A percentile compares a stretch with the other conserved stretches of the same genome.
Conservation (phyloP, 495 filamentous ascomycete genomes). For the Talaromyces thailandensis region DNA sequence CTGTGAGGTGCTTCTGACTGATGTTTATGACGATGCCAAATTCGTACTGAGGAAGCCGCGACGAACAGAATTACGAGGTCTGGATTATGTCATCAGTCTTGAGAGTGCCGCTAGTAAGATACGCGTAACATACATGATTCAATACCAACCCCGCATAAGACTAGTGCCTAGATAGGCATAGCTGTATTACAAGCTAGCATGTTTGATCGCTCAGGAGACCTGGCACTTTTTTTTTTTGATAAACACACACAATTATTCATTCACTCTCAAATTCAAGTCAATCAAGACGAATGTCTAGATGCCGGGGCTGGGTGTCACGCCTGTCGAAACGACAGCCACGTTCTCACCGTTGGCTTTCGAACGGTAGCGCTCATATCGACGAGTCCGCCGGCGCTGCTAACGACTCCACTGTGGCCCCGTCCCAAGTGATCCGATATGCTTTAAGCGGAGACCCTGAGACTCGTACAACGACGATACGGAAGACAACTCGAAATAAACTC, state of each 20-base stretch:
- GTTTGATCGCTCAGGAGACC: not conserved
- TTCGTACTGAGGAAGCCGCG: not conserved
- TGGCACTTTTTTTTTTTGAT: not conserved
- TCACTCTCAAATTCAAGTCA: not conserved
- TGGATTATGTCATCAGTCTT: not conserved
- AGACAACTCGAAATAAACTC: not conserved
- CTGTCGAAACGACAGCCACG: not conserved
- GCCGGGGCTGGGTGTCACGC: not conserved
- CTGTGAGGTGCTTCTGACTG: not conserved
- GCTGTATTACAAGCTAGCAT: not conserved
- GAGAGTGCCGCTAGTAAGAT: not conserved
- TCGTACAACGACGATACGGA: not conserved
- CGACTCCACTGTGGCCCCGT: slow-evolving; percentile 11
- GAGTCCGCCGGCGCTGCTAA: not conserved
- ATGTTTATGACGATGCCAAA: not conserved
- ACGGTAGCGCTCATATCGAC: not conserved
- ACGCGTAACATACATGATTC: not conserved
- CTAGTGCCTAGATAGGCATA: not conserved
- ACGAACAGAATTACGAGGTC: not conserved
- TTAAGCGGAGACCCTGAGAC: slow-evolving; percentile 15
- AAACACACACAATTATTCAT: not conserved
- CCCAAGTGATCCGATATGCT: slow-evolving; percentile 22
- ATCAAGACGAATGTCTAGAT: not conserved
- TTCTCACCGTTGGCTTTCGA: not conserved
- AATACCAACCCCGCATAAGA: not conserved